A percentile compares a stretch with the other conserved stretches of the same genome.
These are phyloP conservation scores for Omphalotus guepiniiformis DNA, from an alignment of 768 basidiomycete species.

Conservation along the genomic window DNA sequence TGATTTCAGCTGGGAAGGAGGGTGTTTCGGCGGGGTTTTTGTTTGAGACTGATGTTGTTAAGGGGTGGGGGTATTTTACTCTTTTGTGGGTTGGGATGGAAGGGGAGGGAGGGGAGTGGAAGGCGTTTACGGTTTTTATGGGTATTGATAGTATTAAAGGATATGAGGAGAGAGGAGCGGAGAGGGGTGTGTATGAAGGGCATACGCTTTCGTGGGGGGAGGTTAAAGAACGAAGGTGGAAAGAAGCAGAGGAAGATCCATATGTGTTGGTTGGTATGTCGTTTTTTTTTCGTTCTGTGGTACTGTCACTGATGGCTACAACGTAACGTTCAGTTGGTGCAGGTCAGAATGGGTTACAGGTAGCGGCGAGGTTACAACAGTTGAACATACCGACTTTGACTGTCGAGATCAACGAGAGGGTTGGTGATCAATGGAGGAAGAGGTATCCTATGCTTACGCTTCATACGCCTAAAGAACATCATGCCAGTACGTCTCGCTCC, in stretches of 20 bases:
- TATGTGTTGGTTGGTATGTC: conserved; percentile 4
- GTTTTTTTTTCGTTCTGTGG: neutral
- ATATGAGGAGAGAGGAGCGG: conserved; percentile 13
- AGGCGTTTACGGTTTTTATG: conserved; percentile 12
- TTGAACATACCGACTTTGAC: conserved; percentile 35
- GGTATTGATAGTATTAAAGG: conserved; percentile 14
- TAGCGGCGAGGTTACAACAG: conserved; percentile 39
- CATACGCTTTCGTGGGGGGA: neutral
- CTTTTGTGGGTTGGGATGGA: neutral
- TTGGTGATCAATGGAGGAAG: conserved; percentile 41
- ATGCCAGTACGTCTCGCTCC: conserved; percentile 16
- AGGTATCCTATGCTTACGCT: conserved; percentile 39
- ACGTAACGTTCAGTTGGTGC: conserved; percentile 32
- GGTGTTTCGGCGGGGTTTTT: neutral
- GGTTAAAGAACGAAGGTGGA: neutral
- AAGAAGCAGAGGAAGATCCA: neutral
- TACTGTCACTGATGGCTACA: neutral
- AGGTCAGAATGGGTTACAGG: conserved; percentile 39
- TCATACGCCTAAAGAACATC: conserved; percentile 31
- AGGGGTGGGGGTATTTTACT: neutral
- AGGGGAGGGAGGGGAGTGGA: conserved; percentile 12
- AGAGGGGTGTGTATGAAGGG: conserved; percentile 3
- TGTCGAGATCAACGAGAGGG: conserved; percentile 27
- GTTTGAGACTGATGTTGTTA: conserved; percentile 1
- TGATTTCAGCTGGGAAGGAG: too few species aligned